phyloP scores from a whole-genome alignment of 805 yeast species.

The Wickerhamiella bombiphila region DNA sequence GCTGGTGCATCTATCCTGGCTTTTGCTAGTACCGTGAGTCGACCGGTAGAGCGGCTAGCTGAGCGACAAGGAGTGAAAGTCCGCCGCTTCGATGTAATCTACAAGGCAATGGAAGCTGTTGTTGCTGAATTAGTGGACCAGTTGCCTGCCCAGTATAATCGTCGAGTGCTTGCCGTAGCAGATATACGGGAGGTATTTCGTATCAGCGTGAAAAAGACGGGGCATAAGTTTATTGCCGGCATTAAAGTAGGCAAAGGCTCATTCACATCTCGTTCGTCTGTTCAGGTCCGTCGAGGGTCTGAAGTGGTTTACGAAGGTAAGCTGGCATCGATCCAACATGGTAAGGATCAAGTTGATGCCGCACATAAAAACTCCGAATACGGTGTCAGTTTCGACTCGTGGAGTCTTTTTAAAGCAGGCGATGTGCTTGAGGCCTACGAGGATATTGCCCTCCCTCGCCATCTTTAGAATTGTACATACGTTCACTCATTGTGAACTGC shows the following conservation, averaged over 20 bases:
- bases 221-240: constrained; percentile 60
- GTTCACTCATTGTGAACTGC: constrained; percentile 23
- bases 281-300: constrained; percentile 42
- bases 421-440: constrained; percentile 65
- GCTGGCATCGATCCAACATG: constrained; percentile 61
- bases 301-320: constrained; percentile 41
- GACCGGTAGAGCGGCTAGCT: constrained; percentile 46
- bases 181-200: constrained; percentile 58
- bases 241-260: constrained; percentile 63
- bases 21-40: constrained; percentile 54
- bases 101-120: constrained; percentile 76
- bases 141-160: constrained; percentile 52
- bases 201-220: constrained; percentile 38
- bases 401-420: constrained; percentile 58
- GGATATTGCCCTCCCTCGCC: constrained; percentile 43
- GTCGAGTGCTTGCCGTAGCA: constrained; percentile 50
- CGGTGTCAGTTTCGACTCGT: constrained; percentile 57
- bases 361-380: constrained; percentile 81
- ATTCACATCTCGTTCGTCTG: constrained; percentile 41
- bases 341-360: constrained; percentile 63
- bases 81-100: constrained; percentile 62
- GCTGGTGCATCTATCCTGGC: constrained; percentile 63
- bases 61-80: constrained; percentile 41
- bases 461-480: constrained; percentile 25
- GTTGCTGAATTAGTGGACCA: constrained; percentile 44